phyloP scores from a whole-genome alignment of 2,329 filamentous ascomycete genomes.

The Colletotrichum gloeosporioides region DNA sequence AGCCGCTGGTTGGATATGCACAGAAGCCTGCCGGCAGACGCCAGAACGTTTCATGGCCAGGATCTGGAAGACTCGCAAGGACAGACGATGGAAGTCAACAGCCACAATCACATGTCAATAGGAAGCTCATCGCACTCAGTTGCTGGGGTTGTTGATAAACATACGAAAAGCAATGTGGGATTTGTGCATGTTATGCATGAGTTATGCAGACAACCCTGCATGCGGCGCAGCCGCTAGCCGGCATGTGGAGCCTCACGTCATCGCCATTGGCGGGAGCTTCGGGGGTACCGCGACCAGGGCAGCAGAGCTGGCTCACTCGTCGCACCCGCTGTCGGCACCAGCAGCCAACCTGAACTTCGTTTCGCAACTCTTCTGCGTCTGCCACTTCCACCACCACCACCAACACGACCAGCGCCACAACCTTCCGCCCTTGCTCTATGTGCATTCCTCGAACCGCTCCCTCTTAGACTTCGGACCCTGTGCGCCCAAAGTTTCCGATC shows the following conservation, averaged over 20 bases:
- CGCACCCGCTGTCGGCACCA: neutral
- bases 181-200: neutral
- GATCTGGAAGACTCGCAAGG: neutral
- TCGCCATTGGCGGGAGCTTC: slow-evolving; percentile 17
- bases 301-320: slow-evolving; percentile 2
- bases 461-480: slow-evolving; percentile 15
- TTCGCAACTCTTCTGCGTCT: slow-evolving; percentile 10
- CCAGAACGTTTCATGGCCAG: neutral
- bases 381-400: neutral
- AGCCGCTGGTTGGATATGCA: neutral
- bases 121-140: neutral
- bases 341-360: slow-evolving; percentile 5
- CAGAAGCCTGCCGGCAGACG: neutral
- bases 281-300: neutral
- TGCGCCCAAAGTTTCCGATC: slow-evolving; percentile 14
- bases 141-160: neutral
- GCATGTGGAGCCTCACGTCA: slow-evolving; percentile 18
- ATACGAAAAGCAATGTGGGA: neutral
- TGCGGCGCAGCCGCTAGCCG: neutral
- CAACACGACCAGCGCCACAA: neutral
- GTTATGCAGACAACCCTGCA: neutral
- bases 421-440: neutral
- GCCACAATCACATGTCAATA: slow-evolving; percentile 15
- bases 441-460: slow-evolving; percentile 3
- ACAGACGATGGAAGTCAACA: neutral